Conservation (phyloP, 2,329 filamentous ascomycete species). For the Calonectria hawksworthii region DNA sequence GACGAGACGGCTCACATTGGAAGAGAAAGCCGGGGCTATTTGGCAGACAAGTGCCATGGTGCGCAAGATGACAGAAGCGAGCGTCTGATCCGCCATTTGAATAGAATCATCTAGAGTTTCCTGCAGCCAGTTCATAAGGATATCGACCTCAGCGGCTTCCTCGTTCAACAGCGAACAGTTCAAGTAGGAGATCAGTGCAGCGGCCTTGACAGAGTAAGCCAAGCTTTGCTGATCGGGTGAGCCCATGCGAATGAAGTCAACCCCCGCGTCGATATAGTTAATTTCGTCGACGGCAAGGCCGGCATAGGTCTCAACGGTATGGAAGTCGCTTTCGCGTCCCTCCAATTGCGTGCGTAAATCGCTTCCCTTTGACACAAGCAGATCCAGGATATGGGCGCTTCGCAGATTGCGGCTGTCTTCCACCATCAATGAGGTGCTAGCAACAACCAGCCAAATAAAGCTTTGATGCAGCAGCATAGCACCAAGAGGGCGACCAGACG, state of each 20-base stretch:
- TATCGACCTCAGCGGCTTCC: slow-evolving; percentile 82
- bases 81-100: slow-evolving; percentile 84
- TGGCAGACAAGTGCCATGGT: slow-evolving; percentile 86
- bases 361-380: slow-evolving; percentile 74
- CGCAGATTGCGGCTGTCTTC: slow-evolving; percentile 72
- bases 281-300: slow-evolving; percentile 86
- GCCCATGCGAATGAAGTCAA: slow-evolving; percentile 86
- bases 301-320: slow-evolving; percentile 74
- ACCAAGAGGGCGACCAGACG: slow-evolving; percentile 83
- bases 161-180: slow-evolving; percentile 89
- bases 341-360: slow-evolving; percentile 54
- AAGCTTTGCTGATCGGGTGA: slow-evolving; percentile 89
- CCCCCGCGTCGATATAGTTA: slow-evolving; percentile 86
- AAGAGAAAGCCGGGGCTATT: slow-evolving; percentile 79
- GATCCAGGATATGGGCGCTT: slow-evolving; percentile 78
- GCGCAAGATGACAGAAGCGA: slow-evolving; percentile 85
- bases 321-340: slow-evolving; percentile 65
- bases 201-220: slow-evolving; percentile 87
- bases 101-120: slow-evolving; percentile 82
- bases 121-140: slow-evolving; percentile 88
- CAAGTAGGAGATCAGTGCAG: slow-evolving; percentile 84
- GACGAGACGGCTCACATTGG: slow-evolving; percentile 82
- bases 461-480: slow-evolving; percentile 92
- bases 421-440: slow-evolving; percentile 81
- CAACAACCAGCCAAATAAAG: slow-evolving; percentile 87